Percentiles rank a stretch among this genome's conserved stretches.
phyloP scores from a whole-genome alignment of 1,139 yeast species.

The Waltiozyma sp. region DNA sequence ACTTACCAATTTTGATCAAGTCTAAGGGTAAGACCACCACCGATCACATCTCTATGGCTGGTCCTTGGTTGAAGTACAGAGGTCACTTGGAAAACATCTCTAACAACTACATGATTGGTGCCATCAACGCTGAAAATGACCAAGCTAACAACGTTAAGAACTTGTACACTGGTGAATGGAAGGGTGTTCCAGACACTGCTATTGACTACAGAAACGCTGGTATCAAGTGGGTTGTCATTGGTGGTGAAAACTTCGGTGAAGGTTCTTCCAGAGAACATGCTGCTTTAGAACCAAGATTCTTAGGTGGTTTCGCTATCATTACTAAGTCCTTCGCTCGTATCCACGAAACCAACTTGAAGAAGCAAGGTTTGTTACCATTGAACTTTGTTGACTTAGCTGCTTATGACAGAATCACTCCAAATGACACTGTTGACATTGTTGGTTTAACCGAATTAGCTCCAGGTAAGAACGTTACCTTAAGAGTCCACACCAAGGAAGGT shows the following conservation, averaged over 20 bases:
- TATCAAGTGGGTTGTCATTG: conserved; percentile 92
- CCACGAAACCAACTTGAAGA: conserved; percentile 88
- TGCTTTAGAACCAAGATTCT: conserved; percentile 98
- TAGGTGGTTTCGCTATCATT: conserved; percentile 96
- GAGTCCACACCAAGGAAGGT: conserved; percentile 86
- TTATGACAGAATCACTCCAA: conserved; percentile 86
- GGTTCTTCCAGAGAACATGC: conserved; percentile 99
- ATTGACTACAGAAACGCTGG: conserved; percentile 90
- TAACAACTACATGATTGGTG: conserved; percentile 99
- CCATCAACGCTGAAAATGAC: conserved; percentile 91
- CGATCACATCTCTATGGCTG: conserved; percentile 99
- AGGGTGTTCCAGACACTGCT: conserved; percentile 95
- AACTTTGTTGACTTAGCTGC: conserved; percentile 82
- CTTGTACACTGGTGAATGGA: conserved; percentile 84
- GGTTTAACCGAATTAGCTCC: conserved; percentile 86
- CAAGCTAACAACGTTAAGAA: conserved; percentile 90
- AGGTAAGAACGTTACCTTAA: conserved; percentile 79
- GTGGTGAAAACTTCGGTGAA: conserved; percentile 99
- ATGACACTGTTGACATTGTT: conserved; percentile 78
- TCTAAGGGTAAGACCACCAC: conserved; percentile 98
- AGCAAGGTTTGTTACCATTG: conserved; percentile 96
- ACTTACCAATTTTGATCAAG: conserved; percentile 91
- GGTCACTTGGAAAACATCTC: conserved; percentile 99
- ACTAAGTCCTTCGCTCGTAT: conserved; percentile 98
- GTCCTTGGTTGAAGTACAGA: conserved; percentile 99